Percentiles rank a stretch among this genome's conserved stretches.
These are phyloP conservation scores for Clathrospora elynae DNA, from an alignment of 2,329 filamentous ascomycete species.

Conservation along the genomic window DNA sequence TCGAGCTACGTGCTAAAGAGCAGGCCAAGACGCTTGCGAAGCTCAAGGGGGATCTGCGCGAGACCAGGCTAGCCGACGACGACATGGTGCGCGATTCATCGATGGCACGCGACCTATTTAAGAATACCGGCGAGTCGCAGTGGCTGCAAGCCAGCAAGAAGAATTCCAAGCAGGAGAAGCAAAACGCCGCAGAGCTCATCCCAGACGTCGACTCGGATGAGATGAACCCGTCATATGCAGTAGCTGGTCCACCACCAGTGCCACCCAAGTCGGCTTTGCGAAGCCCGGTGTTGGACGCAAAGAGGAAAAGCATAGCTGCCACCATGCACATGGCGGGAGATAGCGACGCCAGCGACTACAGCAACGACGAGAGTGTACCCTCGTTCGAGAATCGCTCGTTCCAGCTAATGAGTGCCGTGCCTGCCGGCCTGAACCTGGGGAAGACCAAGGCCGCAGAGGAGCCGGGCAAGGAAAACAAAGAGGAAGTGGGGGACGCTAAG, in stretches of 20 bases:
- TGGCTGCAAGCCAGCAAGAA: too few relatives aligned
- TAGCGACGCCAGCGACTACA: too few relatives aligned
- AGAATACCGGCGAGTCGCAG: too few relatives aligned
- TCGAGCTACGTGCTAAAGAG: conserved; percentile 1
- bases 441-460: not conserved
- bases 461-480: accelerated
- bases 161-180: not conserved
- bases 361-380: too few relatives aligned
- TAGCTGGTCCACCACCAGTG: not conserved
- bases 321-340: too few relatives aligned
- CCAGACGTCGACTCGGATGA: not conserved
- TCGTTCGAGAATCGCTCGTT: too few relatives aligned
- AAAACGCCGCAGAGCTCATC: not conserved
- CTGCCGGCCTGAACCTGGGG: conserved; percentile 3
- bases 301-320: too few relatives aligned
- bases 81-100: too few relatives aligned
- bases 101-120: too few relatives aligned
- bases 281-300: too few relatives aligned
- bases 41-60: not conserved
- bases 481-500: not conserved
- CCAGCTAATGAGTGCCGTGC: conserved; percentile 8
- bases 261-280: not conserved
- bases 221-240: not conserved
- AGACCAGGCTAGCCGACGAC: too few relatives aligned
- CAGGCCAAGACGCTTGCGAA: conserved; percentile 4